Base-by-base conservation (phyloP, 2,329 filamentous ascomycete species). In the Neopestalotiopsis sp. region DNA sequence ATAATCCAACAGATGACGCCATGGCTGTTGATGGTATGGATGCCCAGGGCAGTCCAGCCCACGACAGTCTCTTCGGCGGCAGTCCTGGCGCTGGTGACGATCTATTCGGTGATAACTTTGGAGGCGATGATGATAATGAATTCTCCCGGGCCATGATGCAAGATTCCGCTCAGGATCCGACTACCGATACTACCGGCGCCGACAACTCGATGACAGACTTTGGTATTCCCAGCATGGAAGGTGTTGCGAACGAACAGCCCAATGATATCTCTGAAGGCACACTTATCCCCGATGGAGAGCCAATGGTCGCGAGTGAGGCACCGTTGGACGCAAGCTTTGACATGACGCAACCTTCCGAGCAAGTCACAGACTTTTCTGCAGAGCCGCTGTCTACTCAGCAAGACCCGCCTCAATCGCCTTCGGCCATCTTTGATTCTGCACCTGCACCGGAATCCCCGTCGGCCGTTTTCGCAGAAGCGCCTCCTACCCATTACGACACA, bases 21-120 rank as follows among this genome's bases (percentile, higher is more conserved):
- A 68, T 71, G 5, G 62, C 68, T 34, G 68, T 71, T 7, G 73
- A 60, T 14, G 68, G 38, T 12, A 42, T 66, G 72, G 90, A 92
- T 75, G 88, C 86, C 78, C 86, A 77, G 84, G 90, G 74, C 84
- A 89, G 90, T 49, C 94, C 91, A 0, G 89, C 90, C 12, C 92
- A 95, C 71, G 88, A 90, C 72, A 97, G 94, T 62, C 84, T 98
- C 0, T 98, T 98, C 76, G 92, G 90, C 12, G 92, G 92, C 0
- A 94, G 94, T 73, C 89, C 90, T 24, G 82, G 82, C 24, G 90
- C 88, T 0, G 94, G 94, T 61, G 97, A 94, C 2, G 77, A 79
- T 68, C 84, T 99, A 1, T 99, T 98, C 78, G 96, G 95, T 2
- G 94, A 97, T 73, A 91, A 88, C 67, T 97, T 94, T 77, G 92